These are phyloP conservation scores for Aspergillus melleus DNA, from an alignment of 2,329 filamentous ascomycete genomes.

Conservation along the genomic window DNA sequence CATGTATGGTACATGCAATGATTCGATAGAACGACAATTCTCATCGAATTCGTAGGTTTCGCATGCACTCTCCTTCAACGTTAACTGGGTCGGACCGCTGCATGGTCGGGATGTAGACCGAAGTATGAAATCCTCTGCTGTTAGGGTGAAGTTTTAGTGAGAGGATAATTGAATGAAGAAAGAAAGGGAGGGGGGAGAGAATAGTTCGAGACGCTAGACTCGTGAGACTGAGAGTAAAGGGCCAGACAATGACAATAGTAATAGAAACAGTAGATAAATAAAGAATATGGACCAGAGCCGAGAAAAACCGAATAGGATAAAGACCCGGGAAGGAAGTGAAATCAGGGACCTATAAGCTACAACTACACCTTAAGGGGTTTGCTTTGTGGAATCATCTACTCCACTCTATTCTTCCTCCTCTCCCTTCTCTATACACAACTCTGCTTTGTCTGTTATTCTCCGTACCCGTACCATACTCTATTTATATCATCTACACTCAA, in stretches of 20 bases:
- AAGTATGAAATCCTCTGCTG: conserved; percentile 7
- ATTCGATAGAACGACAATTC: neutral
- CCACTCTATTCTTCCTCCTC: too few relatives aligned
- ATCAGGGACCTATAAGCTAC: too few relatives aligned
- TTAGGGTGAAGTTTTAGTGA: neutral
- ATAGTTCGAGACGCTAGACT: conserved; percentile 19
- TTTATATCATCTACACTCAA: neutral
- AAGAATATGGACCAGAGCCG: too few relatives aligned
- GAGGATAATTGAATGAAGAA: neutral
- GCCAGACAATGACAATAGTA: neutral
- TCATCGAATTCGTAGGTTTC: neutral
- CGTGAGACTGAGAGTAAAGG: conserved; percentile 3
- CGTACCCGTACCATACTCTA: neutral
- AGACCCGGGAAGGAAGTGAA: too few relatives aligned
- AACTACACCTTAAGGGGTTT: too few relatives aligned
- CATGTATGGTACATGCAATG: too few relatives aligned
- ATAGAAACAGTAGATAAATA: too few relatives aligned
- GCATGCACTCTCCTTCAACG: conserved; percentile 12
- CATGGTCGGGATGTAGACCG: conserved; percentile 38
- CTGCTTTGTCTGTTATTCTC: neutral
- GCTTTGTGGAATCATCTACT: too few relatives aligned
- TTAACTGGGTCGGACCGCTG: conserved; percentile 40
- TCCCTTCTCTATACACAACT: too few relatives aligned
- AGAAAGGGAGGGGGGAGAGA: conserved; percentile 1
- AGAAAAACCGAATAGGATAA: too few relatives aligned